Percentiles rank a stretch among this genome's conserved stretches.
Conservation (phyloP, 1,284 basidiomycete species). For the Tetrapyrgos nigripes region DNA sequence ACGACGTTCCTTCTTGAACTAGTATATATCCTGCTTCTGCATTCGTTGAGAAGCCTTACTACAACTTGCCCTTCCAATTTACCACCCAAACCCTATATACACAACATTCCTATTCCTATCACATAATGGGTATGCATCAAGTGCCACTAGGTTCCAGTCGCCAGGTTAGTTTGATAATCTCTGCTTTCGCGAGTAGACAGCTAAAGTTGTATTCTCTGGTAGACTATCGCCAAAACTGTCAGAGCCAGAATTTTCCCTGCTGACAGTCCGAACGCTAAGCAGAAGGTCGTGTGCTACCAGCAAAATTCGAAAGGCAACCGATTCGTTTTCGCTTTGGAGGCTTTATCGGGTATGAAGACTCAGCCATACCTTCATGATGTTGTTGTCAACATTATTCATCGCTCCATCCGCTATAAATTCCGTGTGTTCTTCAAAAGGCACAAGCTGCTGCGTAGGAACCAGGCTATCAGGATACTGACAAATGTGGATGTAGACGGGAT, state of each 20-base stretch:
- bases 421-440: slow-evolving; percentile 1
- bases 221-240: neutral
- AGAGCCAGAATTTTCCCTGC: neutral
- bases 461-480: neutral
- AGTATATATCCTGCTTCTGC: too few species aligned
- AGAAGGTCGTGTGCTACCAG: neutral
- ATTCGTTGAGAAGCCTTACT: too few species aligned
- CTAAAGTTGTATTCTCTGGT: too few species aligned
- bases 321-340: neutral
- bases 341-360: neutral
- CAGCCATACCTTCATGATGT: slow-evolving; percentile 1
- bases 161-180: too few species aligned
- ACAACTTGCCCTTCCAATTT: too few species aligned
- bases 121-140: too few species aligned
- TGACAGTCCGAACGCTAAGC: neutral
- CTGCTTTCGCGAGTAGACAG: too few species aligned
- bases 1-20: too few species aligned
- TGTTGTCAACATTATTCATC: neutral
- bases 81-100: too few species aligned
- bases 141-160: too few species aligned
- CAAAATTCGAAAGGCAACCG: neutral
- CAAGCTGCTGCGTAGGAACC: neutral
- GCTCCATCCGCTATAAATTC: neutral
- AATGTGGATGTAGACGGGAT: neutral
- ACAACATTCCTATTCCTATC: too few species aligned